Base-by-base conservation (phyloP, 352 stramenopile species). In the Aphanomyces stellatus region DNA sequence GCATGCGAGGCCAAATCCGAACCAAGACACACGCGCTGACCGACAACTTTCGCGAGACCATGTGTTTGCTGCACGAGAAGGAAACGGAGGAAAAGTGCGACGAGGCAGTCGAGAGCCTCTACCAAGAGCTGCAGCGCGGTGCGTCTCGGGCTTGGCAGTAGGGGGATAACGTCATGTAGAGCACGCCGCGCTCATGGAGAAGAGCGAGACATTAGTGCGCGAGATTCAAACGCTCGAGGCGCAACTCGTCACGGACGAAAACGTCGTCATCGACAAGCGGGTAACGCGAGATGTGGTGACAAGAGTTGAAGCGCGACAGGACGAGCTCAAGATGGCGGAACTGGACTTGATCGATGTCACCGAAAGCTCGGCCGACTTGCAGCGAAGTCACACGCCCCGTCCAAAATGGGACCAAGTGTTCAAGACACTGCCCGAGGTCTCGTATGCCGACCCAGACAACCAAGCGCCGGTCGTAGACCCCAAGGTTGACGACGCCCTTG, bases 331-430 rank as follows among this genome's bases (percentile, higher is more conserved):
- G 0, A 13, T 59, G 30, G 60, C 60, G 4, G 41, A 59, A 25
- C 3, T 53, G 11, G 60, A 67, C 4, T 41, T 57, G 4, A 30
- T 15, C 2, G 60, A 67, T 17, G 22, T 69, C 24, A 25, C 28
- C 15, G 65, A 69, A 37, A 51, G 57, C 33, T 48, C 51, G 40
- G 13, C 40, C 17, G 61, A 56, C 33, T 73, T 77, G 0, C 74
- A 77, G 27, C 62, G 71, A 15, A 90, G 82, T 65, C 83, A 91
- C 65, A 91, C 84, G 6, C 84, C 84, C 4, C 76, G 84, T 8
- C 84, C 84, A 3, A 60, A 74, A 30, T 91, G 84, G 82, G 76
- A 85, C 56, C 48, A 43, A 8, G 85, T 93, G 22, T 73, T 93
- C 7, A 72, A 77, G 0, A 60, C 74, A 25, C 86, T 82, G 13